These are phyloP conservation scores for Zygotorulaspora chibaensis DNA, from an alignment of 805 yeast species.

Conservation along the genomic window DNA sequence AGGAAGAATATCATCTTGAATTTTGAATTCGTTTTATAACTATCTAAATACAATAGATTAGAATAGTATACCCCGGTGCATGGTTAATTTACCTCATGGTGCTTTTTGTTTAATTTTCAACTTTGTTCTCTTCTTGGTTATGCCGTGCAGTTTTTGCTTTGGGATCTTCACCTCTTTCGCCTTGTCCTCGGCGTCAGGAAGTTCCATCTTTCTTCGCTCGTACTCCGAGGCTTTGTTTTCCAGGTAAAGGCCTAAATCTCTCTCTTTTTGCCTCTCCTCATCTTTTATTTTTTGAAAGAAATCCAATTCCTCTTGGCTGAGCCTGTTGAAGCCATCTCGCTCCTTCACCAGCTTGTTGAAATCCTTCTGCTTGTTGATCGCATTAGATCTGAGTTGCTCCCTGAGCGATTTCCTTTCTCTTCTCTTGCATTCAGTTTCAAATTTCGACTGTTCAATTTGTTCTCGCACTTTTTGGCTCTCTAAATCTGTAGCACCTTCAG, in stretches of 20 bases:
- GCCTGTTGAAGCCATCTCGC: conserved; percentile 29
- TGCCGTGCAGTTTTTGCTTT: neutral
- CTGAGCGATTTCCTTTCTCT: conserved; percentile 28
- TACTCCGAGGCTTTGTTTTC: conserved; percentile 9
- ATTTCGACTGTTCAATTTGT: conserved; percentile 18
- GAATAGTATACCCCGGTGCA: neutral
- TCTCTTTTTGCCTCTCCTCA: conserved; percentile 5
- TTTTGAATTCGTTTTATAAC: neutral
- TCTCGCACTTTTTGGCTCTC: conserved; percentile 22
- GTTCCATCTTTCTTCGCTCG: conserved; percentile 3
- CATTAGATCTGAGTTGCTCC: conserved; percentile 29
- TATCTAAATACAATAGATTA: neutral
- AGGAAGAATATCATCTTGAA: neutral
- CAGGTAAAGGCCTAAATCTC: conserved; percentile 10
- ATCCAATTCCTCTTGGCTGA: conserved; percentile 24
- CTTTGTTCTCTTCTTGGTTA: neutral
- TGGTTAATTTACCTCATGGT: neutral
- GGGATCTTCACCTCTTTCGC: no score
- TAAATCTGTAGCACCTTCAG: conserved; percentile 30
- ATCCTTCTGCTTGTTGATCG: conserved; percentile 27
- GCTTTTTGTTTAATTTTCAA: neutral
- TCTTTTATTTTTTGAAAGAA: conserved; percentile 12
- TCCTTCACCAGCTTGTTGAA: conserved; percentile 23
- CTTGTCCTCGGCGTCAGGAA: neutral
- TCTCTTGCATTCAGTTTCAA: conserved; percentile 22